Conservation (phyloP, 495 filamentous ascomycete species). For the Penicillium steckii region DNA sequence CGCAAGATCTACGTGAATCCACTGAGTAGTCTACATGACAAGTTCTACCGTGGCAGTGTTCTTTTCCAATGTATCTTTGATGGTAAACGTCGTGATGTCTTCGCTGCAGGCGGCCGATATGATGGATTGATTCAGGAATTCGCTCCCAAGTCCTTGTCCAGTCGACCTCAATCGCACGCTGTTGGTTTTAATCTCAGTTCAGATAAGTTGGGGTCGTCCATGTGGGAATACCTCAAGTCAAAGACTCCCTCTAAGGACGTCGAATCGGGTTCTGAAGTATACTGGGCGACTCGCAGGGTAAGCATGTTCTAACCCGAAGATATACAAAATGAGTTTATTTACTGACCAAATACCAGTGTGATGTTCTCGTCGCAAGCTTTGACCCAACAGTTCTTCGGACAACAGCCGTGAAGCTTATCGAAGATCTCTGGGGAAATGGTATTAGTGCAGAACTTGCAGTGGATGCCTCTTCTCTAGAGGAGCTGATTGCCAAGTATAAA, state of each 20-base stretch:
- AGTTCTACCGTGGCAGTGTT: conserved; percentile 84
- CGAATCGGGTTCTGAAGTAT: conserved; percentile 45
- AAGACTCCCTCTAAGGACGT: conserved; percentile 68
- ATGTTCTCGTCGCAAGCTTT: conserved; percentile 86
- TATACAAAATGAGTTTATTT: background rate
- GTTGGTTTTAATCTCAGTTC: conserved; percentile 93
- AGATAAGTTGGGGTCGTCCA: conserved; percentile 69
- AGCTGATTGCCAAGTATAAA: conserved; percentile 62
- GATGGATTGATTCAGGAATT: conserved; percentile 71
- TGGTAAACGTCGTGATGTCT: conserved; percentile 77
- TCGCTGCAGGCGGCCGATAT: conserved; percentile 93
- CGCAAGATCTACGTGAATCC: conserved; percentile 83
- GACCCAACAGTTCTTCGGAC: conserved; percentile 74
- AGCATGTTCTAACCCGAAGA: conserved; percentile 18
- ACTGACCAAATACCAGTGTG: conserved; percentile 56
- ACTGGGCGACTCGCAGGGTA: conserved; percentile 65
- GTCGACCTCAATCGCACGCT: conserved; percentile 56
- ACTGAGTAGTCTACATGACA: conserved; percentile 85
- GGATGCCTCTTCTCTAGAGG: conserved; percentile 70
- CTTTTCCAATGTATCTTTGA: conserved; percentile 92
- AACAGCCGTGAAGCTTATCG: conserved; percentile 69
- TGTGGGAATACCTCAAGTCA: conserved; percentile 63
- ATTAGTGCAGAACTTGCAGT: conserved; percentile 89
- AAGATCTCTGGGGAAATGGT: conserved; percentile 76
- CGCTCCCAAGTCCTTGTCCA: conserved; percentile 38